Percentiles rank a stretch among this genome's conserved stretches.
Evolutionary conservation across 2,329 filamentous ascomycete species (phyloP).

Genomic region (Fusarium veterinarium): DNA sequence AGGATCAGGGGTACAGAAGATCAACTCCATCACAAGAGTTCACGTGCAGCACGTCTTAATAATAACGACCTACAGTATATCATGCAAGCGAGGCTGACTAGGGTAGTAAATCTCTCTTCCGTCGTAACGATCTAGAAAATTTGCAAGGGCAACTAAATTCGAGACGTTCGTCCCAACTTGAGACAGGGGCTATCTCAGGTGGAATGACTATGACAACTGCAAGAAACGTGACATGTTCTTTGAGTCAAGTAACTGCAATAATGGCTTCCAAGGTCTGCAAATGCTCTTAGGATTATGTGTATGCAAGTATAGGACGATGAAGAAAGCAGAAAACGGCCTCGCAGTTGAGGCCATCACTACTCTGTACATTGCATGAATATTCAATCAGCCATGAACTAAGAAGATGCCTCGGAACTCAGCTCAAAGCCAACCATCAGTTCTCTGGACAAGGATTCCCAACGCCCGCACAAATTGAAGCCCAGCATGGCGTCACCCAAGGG

Average conservation of each 20-base stretch:
- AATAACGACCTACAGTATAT: not conserved
- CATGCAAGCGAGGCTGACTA: not conserved
- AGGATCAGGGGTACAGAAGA: not conserved
- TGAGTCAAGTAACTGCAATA: not conserved
- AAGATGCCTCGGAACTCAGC: not conserved
- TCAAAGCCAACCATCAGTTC: not conserved
- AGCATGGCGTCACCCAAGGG: slow-evolving; percentile 34
- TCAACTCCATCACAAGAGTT: not conserved
- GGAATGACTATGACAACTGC: slow-evolving; percentile 14
- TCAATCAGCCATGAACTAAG: not conserved
- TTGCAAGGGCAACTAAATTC: slow-evolving; percentile 22
- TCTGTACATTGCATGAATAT: slow-evolving; percentile 1
- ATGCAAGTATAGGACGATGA: slow-evolving; percentile 2
- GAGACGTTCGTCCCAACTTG: slow-evolving; percentile 34
- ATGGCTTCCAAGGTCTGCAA: slow-evolving; percentile 3
- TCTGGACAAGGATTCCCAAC: slow-evolving; percentile 1
- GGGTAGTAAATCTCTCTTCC: not conserved
- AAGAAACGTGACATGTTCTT: not conserved
- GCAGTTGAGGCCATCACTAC: slow-evolving; percentile 20
- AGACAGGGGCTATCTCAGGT: slow-evolving; percentile 32
- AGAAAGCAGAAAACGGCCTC: slow-evolving; percentile 1
- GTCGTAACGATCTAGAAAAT: slow-evolving; percentile 9
- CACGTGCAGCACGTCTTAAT: not conserved
- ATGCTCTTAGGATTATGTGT: slow-evolving; percentile 28
- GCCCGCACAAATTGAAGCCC: slow-evolving; percentile 23